These are phyloP conservation scores for Chlorella sp. DNA, from an alignment of 139 green algal species.

Conservation along the genomic window DNA sequence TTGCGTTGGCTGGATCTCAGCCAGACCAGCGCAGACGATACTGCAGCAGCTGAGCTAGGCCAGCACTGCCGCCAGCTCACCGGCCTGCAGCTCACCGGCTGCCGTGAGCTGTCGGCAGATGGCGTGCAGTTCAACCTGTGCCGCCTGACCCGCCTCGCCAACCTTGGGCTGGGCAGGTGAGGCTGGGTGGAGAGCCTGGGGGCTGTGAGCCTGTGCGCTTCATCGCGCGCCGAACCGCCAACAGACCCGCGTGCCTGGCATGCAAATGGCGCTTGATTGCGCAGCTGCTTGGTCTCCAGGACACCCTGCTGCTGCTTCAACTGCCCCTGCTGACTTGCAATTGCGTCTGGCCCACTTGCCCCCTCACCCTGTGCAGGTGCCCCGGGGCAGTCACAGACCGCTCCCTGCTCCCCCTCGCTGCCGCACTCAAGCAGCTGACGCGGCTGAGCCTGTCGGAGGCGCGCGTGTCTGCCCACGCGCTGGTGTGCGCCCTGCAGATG, in stretches of 20 bases:
- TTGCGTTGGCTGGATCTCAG: constrained; percentile 22
- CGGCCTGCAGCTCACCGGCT: constrained; percentile 20
- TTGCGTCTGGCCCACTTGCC: too few relatives aligned
- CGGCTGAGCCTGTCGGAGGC: constrained; percentile 19
- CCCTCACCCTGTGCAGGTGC: not conserved
- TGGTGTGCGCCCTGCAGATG: not conserved
- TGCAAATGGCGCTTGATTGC: too few relatives aligned
- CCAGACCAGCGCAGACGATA: not conserved
- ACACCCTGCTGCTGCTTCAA: too few relatives aligned
- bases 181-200: too few relatives aligned
- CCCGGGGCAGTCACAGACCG: not conserved
- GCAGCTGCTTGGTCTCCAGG: too few relatives aligned
- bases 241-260: too few relatives aligned
- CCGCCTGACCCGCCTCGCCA: not conserved
- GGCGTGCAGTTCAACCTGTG: not conserved
- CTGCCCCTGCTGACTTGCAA: not conserved
- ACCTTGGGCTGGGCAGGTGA: constrained; percentile 15
- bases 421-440: not conserved
- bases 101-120: not conserved
- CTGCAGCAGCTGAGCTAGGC: not conserved
- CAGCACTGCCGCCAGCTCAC: not conserved
- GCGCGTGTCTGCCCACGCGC: not conserved
- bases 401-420: not conserved
- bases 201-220: too few relatives aligned
- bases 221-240: too few relatives aligned